phyloP scores from a whole-genome alignment of 177 flowering plant species.

The Vitis hybrid region DNA sequence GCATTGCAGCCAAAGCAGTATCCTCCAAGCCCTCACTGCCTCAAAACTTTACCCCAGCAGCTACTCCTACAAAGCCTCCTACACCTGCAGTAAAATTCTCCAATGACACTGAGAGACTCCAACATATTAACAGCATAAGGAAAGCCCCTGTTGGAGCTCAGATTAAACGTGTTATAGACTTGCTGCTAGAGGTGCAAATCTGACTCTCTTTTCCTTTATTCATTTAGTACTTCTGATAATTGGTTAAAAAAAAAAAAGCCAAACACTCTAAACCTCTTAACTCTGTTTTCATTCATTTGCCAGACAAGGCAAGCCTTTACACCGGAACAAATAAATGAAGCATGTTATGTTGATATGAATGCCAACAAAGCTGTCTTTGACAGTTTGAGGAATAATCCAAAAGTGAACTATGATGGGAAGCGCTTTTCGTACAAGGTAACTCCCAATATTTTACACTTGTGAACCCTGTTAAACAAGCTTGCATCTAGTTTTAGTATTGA shows the following conservation, averaged over 20 bases:
- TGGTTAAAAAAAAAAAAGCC: too few relatives aligned
- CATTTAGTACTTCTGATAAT: too few relatives aligned
- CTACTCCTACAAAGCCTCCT: slow-evolving; percentile 32
- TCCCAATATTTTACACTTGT: background rate
- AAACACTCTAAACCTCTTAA: too few relatives aligned
- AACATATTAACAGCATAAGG: slow-evolving; percentile 75
- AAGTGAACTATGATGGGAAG: slow-evolving; percentile 84
- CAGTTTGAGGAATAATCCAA: slow-evolving; percentile 77
- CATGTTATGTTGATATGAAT: slow-evolving; percentile 63
- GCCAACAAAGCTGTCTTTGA: slow-evolving; percentile 86
- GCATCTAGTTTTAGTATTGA: too few relatives aligned
- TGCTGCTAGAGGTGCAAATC: slow-evolving; percentile 65
- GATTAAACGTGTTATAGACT: slow-evolving; percentile 82
- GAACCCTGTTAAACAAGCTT: too few relatives aligned
- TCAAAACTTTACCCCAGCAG: slow-evolving; percentile 29
- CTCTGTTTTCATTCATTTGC: background rate
- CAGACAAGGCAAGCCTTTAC: slow-evolving; percentile 86
- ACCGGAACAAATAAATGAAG: slow-evolving; percentile 82
- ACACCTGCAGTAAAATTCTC: slow-evolving; percentile 75
- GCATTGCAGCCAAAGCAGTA: slow-evolving; percentile 51
- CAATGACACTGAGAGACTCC: slow-evolving; percentile 87
- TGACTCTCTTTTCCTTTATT: background rate
- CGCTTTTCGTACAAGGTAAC: slow-evolving; percentile 86
- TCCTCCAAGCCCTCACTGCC: slow-evolving; percentile 23
- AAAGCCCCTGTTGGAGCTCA: slow-evolving; percentile 92